Base-by-base conservation (phyloP, 768 basidiomycete genomes). In the Cystoderma amianthinum region DNA sequence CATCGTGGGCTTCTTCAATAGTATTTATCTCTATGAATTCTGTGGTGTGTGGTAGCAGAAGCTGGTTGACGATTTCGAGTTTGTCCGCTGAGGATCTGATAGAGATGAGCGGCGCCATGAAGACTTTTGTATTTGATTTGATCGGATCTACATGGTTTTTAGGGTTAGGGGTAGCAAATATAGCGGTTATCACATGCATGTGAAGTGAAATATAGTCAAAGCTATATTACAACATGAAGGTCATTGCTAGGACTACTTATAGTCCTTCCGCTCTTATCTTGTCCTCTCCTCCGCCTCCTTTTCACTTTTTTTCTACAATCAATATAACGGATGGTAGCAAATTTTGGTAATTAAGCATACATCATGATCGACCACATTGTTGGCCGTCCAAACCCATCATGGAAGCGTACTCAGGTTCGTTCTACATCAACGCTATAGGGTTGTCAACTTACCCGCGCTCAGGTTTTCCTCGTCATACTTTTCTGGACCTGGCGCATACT, bases 341-440 rank as follows among this genome's bases (percentile, higher is more conserved):
- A n/a, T n/a, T n/a, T n/a, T n/a, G n/a, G 13, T 28, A 42, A 35
- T 22, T 19, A 23, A 15, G 10, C 16, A 16, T 23, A 17, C 38
- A 58, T 32, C 48, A 98, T 98, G 94, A 89, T 97, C 56, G 94
- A 97, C 69, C 91, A 96, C 57, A 62, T 97, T 28, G 62, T 90
- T 3, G 94, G 94, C 37, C 78, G 85, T 17, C 94, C 94, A 1
- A 92, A 71, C 57, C 80, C 86, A 9, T 79, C 82, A n/a, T 93
- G 91, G 85, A 93, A 90, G 60, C 77, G 93, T 32, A 64, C 82
- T 2, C 92, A 91, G 68, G 89, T 84, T 39, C 16, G 67, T 53
- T 18, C 16, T 16, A 22, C 32, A 30, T 9, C 28, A 35, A 21
- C 34, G 38, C n/a, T n/a, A 15, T 12, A 30, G 18, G 18, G 15